Conservation (phyloP, 345 rosid species). For the Lumnitzera littorea region DNA sequence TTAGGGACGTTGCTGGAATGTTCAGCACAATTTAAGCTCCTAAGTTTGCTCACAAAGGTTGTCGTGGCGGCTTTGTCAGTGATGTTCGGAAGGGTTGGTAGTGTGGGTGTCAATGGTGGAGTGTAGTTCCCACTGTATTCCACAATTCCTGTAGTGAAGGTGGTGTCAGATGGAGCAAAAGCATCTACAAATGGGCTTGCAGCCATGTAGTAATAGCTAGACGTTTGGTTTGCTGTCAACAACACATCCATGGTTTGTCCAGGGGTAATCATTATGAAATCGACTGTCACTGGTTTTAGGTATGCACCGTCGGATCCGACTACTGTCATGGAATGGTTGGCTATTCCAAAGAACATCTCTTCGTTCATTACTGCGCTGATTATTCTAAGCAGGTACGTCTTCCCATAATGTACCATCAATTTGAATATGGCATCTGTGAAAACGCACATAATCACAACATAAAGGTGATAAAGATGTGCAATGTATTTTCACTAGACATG, state of each 20-base stretch:
- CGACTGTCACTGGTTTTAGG: slow-evolving; percentile 16
- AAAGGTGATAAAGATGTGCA: too few species aligned
- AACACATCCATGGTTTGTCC: slow-evolving; percentile 35
- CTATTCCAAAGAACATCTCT: slow-evolving; percentile 25
- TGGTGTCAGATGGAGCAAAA: slow-evolving; percentile 1
- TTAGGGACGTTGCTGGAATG: slow-evolving; percentile 17
- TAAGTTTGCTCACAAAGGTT: slow-evolving; percentile 20
- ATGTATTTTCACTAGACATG: too few species aligned
- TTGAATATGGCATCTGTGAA: slow-evolving; percentile 11
- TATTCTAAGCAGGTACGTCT: slow-evolving; percentile 27
- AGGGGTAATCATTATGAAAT: slow-evolving; percentile 16
- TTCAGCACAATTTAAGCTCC: slow-evolving; percentile 9
- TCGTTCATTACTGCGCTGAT: slow-evolving; percentile 29
- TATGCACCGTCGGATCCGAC: slow-evolving; percentile 32
- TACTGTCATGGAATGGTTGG: slow-evolving; percentile 18
- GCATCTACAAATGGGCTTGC: neutral
- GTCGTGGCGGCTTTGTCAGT: slow-evolving; percentile 20
- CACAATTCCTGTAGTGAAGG: slow-evolving; percentile 12
- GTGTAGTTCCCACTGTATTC: slow-evolving; percentile 15
- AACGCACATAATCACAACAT: neutral
- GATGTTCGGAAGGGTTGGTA: slow-evolving; percentile 17
- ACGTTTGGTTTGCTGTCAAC: slow-evolving; percentile 17
- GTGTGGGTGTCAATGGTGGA: slow-evolving; percentile 6
- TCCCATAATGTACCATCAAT: slow-evolving; percentile 21
- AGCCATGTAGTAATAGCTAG: slow-evolving; percentile 18